Base-by-base conservation (phyloP, 2,329 filamentous ascomycete species). In the Furcasterigmium furcatum region DNA sequence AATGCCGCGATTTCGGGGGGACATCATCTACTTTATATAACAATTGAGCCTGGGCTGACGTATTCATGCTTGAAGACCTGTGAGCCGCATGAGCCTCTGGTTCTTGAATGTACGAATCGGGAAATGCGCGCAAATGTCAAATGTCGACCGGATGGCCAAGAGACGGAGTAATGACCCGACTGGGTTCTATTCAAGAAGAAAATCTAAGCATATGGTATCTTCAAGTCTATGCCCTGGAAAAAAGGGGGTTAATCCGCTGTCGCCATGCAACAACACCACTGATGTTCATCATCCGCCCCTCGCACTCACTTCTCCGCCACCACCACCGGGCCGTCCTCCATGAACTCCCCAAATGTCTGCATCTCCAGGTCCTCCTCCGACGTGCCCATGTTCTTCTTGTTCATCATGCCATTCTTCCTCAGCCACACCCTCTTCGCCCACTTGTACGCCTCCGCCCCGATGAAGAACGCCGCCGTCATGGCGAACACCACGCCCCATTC, bases 401-500 rank as follows among this genome's bases (percentile, higher is more conserved):
- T 20, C 41, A 43, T 43, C 21, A 43, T n/a, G 32, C 34, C 34
- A 30, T 54, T 51, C 2, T 56, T 55, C 13, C 76, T 63, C 53
- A 78, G 72, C 51, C 69, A 80, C 14, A 74, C 57, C 1, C 85
- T 68, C 69, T 89, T 89, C 9, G 56, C 67, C 72, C 74, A 86
- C 63, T 88, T 88, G 78, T 82, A 89, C 1, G 64, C 47, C 62
- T 89, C 85, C 0, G 81, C 72, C 1, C 83, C 83, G 0, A 69
- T 55, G 57, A 88, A 79, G 67, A 88, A 89, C 4, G 87, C 9
- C 7, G 21, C n/a, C 41, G 32, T 36, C 30, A 38, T n/a, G 21
- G 21, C 41, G 13, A 88, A 79, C 1, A 87, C 80, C 38, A 88
- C 74, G 0, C 70, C 80, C 85, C 84, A 88, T 59, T 88, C 84